Conservation (phyloP, 345 rosid genomes). For the Eucalyptus microcorys region DNA sequence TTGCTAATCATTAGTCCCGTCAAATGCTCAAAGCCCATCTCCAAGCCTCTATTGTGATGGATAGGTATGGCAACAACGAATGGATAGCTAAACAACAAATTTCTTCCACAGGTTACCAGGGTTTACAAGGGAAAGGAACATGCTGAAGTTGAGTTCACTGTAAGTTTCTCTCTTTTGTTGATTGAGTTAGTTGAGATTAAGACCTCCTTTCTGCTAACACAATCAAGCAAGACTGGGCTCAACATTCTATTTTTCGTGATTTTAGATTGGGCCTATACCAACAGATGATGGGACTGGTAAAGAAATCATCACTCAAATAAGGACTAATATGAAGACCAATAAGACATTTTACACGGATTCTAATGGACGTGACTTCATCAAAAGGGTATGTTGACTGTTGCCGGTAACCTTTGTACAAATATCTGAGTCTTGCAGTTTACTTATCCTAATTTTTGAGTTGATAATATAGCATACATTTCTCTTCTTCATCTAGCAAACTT, state of each 20-base stretch:
- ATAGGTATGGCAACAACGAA: background rate
- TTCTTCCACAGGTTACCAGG: constrained; percentile 49
- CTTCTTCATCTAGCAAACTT: background rate
- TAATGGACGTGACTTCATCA: constrained; percentile 87
- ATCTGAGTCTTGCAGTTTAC: background rate
- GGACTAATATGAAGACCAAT: constrained; percentile 67
- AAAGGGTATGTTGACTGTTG: constrained; percentile 44
- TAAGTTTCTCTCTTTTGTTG: constrained; percentile 16
- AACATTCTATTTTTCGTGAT: background rate
- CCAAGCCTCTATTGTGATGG: background rate
- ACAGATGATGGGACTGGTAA: constrained; percentile 80
- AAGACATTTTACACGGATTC: constrained; percentile 85
- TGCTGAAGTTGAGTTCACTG: constrained; percentile 88
- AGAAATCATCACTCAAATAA: constrained; percentile 64
- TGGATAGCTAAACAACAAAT: background rate
- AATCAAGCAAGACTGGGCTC: background rate
- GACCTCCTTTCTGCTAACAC: background rate
- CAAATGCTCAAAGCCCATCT: background rate
- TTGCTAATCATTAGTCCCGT: background rate
- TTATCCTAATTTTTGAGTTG: background rate
- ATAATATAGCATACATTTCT: background rate
- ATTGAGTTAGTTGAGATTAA: background rate
- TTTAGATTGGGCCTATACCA: constrained; percentile 90
- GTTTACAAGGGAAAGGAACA: constrained; percentile 80
- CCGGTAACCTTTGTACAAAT: background rate